Percentiles rank a stretch among this genome's conserved stretches.
Conservation (phyloP, 345 rosid species). For the Leavenworthia alabamica region DNA sequence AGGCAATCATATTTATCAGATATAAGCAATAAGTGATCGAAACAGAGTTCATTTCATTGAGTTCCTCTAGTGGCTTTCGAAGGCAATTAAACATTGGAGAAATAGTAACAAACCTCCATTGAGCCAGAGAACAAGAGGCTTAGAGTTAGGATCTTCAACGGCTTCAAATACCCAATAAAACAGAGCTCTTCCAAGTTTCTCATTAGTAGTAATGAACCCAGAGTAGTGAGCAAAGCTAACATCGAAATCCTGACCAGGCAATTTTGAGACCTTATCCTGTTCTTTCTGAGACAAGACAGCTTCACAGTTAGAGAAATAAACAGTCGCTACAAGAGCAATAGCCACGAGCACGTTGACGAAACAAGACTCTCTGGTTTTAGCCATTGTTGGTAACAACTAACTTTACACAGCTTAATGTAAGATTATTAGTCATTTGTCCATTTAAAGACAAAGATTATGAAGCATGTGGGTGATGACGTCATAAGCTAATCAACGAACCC, state of each 20-base stretch:
- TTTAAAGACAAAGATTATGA: conserved; percentile 2
- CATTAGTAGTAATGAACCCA: conserved; percentile 63
- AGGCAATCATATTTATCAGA: no score
- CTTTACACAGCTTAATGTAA: background rate
- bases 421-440: background rate
- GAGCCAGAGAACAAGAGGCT: conserved; percentile 90
- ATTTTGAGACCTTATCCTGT: conserved; percentile 49
- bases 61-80: background rate
- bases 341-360: conserved; percentile 18
- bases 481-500: conserved; percentile 1
- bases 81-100: background rate
- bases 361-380: conserved; percentile 13
- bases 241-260: conserved; percentile 69
- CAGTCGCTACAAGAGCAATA: conserved; percentile 13
- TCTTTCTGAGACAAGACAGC: conserved; percentile 40
- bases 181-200: conserved; percentile 60
- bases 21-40: background rate
- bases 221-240: conserved; percentile 65
- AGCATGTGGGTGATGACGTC: conserved; percentile 26
- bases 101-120: conserved; percentile 52
- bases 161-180: conserved; percentile 89
- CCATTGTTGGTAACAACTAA: conserved; percentile 20
- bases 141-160: conserved; percentile 60
- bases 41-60: background rate
- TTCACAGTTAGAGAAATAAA: conserved; percentile 20